phyloP scores from a whole-genome alignment of 2,329 filamentous ascomycete species.

The Exutisphaerella laricina region DNA sequence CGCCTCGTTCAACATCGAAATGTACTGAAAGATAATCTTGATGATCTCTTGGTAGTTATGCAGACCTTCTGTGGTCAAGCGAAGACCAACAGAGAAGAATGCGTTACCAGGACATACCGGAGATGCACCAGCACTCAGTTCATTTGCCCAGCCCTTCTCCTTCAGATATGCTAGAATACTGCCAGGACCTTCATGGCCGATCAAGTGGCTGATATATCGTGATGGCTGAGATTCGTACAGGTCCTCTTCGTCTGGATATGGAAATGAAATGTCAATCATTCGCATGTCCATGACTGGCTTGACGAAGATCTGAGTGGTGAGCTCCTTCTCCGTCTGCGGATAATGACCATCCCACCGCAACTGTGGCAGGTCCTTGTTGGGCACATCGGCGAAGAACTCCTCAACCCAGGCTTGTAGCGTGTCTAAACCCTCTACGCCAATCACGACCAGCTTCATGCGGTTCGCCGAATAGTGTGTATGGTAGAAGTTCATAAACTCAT shows the following conservation, averaged over 20 bases:
- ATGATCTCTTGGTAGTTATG: conserved; percentile 76
- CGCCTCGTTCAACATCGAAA: conserved; percentile 74
- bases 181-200: conserved; percentile 88
- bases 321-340: conserved; percentile 55
- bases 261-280: conserved; percentile 73
- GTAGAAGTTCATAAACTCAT: conserved; percentile 91
- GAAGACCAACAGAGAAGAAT: conserved; percentile 72
- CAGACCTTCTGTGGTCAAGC: conserved; percentile 77
- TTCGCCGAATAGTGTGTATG: conserved; percentile 87
- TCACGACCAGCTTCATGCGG: conserved; percentile 82
- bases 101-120: conserved; percentile 73
- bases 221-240: conserved; percentile 76
- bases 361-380: conserved; percentile 71
- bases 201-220: conserved; percentile 79
- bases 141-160: conserved; percentile 82
- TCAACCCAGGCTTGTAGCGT: conserved; percentile 76
- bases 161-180: conserved; percentile 90
- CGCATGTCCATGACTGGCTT: conserved; percentile 88
- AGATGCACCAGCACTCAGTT: conserved; percentile 70
- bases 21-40: conserved; percentile 84
- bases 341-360: conserved; percentile 61
- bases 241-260: conserved; percentile 76
- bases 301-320: conserved; percentile 70
- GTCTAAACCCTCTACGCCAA: conserved; percentile 77
- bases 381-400: conserved; percentile 74